Evolutionary conservation across 2,329 filamentous ascomycete species (phyloP), one percentile per base, ranked within the genome.

Genomic region (Penicillium italicum): DNA sequence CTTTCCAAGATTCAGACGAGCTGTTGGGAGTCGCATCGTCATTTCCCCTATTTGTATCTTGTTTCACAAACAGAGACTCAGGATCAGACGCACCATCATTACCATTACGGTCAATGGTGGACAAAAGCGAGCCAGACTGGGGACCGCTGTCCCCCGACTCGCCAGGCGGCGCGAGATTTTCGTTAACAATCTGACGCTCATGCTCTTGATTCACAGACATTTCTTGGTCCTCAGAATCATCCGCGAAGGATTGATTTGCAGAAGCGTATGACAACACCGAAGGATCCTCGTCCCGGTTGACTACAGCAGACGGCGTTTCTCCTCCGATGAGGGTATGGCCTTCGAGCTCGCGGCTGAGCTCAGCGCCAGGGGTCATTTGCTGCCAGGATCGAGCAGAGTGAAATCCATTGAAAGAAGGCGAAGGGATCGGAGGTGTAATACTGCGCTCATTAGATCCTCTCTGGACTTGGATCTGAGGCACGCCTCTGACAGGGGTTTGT

Each of bases 241-340:
- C 38, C 4, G 55, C 52, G 18, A 56, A 52, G 10, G 60, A 64
- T 50, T 61, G 59, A 31, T 62, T 62, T 34, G 58, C 59, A 16
- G 63, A 66, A 8, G 57, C 18, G 11, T 65, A 66, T 5, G 62
- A 64, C 18, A 63, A 26, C 3, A 42, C 42, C 1, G 60, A 63
- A 3, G 56, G 22, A 26, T 61, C 63, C 31, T 60, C 60, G 28
- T 60, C 28, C 49, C 50, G 47, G 33, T 53, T 14, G 42, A 56
- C 16, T 54, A 49, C 3, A 24, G 28, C 47, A 37, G 53, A 51
- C 4, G 53, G 53, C 11, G 53, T 55, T 41, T 55, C 53, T n/a
- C 62, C 63, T 14, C 56, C 62, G 14, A 65, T 51, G 9, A 65
- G 56, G 5, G 63, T 65, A n/a, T 58, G 63, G 4, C 63, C 63